A percentile compares a stretch with the other conserved stretches of the same genome.
Evolutionary conservation across 148 eudicot species (phyloP).

Genomic region (Rhododendron vialii): DNA sequence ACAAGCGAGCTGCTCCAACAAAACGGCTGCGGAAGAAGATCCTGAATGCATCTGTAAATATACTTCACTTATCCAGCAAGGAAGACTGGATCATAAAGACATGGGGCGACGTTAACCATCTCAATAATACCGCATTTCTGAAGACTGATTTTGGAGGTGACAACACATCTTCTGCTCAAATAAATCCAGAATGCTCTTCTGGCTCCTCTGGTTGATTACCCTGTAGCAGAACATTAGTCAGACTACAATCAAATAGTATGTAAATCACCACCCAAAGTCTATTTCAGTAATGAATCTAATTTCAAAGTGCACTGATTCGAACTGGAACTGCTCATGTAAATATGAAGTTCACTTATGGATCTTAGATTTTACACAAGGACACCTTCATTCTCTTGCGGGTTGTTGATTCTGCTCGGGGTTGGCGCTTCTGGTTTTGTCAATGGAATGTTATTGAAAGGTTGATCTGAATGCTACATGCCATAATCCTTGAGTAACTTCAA

Average conservation of each 20-base stretch:
- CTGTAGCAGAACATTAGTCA: background rate
- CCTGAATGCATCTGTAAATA: slow-evolving; percentile 42
- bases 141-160: slow-evolving; percentile 51
- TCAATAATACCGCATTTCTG: slow-evolving; percentile 28
- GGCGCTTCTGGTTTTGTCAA: background rate
- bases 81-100: slow-evolving; percentile 49
- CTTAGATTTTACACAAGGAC: background rate
- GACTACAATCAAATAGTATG: background rate
- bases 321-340: background rate
- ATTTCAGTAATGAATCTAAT: background rate
- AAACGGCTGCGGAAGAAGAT: slow-evolving; percentile 32
- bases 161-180: slow-evolving; percentile 30
- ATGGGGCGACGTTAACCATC: slow-evolving; percentile 55
- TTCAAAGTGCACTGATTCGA: background rate
- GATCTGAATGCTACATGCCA: background rate
- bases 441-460: background rate
- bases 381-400: background rate
- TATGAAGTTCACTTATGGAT: background rate
- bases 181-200: background rate
- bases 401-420: background rate
- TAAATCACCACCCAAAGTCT: background rate
- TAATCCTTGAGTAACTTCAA: background rate
- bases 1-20: slow-evolving; percentile 37
- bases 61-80: slow-evolving; percentile 31
- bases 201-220: background rate